These are phyloP conservation scores for Globisporangium lucens DNA, from an alignment of 352 stramenopile species.

Conservation along the genomic window DNA sequence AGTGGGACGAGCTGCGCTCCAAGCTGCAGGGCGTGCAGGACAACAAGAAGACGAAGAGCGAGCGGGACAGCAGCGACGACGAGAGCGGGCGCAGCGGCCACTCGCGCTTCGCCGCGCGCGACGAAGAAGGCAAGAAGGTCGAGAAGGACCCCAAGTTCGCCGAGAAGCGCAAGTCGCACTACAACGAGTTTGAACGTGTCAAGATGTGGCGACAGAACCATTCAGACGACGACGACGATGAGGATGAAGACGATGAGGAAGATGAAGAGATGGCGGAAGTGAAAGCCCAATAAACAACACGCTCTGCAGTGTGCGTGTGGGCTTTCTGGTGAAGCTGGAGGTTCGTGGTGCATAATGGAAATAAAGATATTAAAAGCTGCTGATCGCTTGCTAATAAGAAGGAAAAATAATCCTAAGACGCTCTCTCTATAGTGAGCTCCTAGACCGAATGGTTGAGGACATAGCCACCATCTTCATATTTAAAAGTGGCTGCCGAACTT, in stretches of 20 bases:
- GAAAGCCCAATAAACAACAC: background rate
- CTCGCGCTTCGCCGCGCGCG: slow-evolving; percentile 33
- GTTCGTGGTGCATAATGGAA: background rate
- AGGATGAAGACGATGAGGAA: slow-evolving; percentile 11
- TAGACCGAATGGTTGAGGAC: background rate
- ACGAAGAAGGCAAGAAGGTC: slow-evolving; percentile 62
- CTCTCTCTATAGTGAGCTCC: background rate
- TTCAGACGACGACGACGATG: slow-evolving; percentile 6
- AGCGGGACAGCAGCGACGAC: slow-evolving; percentile 60
- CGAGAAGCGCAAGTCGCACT: slow-evolving; percentile 77
- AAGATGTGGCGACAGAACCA: slow-evolving; percentile 69
- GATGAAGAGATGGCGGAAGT: background rate
- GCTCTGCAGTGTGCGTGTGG: background rate
- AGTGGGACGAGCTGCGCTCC: slow-evolving; percentile 70
- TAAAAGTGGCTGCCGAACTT: slow-evolving; percentile 80
- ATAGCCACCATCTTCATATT: background rate
- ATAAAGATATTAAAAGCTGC: background rate
- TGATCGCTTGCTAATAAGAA: background rate
- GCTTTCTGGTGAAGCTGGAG: background rate
- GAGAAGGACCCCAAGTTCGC: slow-evolving; percentile 63
- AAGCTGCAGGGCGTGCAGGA: slow-evolving; percentile 61
- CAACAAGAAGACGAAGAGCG: slow-evolving; percentile 32
- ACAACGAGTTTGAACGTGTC: slow-evolving; percentile 80
- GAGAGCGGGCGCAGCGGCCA: slow-evolving; percentile 17
- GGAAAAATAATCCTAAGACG: background rate